Evolutionary conservation across 257 asterid species (phyloP).

Genomic region (Primulina tabacum): DNA sequence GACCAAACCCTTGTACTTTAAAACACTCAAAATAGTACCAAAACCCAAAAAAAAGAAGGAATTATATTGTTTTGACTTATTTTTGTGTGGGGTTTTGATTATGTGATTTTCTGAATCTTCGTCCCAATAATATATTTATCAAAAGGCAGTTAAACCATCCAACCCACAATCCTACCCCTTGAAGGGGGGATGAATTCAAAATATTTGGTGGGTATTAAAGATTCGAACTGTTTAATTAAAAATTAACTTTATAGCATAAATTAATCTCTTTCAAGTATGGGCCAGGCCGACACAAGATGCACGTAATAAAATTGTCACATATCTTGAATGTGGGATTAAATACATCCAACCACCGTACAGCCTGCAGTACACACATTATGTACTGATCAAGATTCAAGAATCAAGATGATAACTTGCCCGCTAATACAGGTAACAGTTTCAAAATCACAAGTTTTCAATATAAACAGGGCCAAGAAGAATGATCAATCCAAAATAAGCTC

Average conservation of each 20-base stretch:
- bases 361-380: not conserved
- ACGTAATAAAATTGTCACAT: not conserved
- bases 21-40: too few relatives aligned
- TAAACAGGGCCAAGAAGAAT: too few relatives aligned
- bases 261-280: not conserved
- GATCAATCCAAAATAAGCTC: not conserved
- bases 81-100: too few relatives aligned
- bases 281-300: not conserved
- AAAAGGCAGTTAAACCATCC: too few relatives aligned
- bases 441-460: not conserved
- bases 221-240: not conserved
- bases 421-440: not conserved
- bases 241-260: too few relatives aligned
- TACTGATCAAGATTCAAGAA: not conserved
- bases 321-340: not conserved
- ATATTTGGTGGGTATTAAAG: not conserved
- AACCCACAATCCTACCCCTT: too few relatives aligned
- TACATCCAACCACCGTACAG: not conserved
- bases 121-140: too few relatives aligned
- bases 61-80: too few relatives aligned
- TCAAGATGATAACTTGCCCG: not conserved
- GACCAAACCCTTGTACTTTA: too few relatives aligned
- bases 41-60: too few relatives aligned
- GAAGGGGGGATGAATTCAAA: too few relatives aligned
- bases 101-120: too few relatives aligned